These are phyloP conservation scores for Dentipellis sp. DNA, from an alignment of 768 basidiomycete genomes.

Conservation along the genomic window DNA sequence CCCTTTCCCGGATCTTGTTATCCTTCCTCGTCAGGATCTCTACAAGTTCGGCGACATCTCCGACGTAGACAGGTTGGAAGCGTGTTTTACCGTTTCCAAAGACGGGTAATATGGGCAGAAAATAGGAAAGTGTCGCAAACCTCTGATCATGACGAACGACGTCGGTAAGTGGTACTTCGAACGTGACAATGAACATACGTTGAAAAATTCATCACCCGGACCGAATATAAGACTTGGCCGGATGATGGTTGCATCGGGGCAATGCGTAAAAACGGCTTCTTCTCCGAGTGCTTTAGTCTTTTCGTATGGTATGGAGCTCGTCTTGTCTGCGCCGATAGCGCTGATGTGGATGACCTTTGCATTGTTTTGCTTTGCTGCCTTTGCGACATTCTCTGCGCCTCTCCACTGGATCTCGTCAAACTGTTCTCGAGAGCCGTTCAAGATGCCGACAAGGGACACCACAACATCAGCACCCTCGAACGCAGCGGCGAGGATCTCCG, in stretches of 20 bases:
- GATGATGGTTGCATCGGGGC: slow-evolving; percentile 49
- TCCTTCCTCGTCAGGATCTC: slow-evolving; percentile 47
- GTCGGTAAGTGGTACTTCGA: background rate
- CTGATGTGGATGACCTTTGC: slow-evolving; percentile 60
- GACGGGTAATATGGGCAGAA: slow-evolving; percentile 67
- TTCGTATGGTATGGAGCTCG: slow-evolving; percentile 48
- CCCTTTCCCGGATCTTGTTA: slow-evolving; percentile 23
- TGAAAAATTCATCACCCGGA: slow-evolving; percentile 69
- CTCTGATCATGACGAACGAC: slow-evolving; percentile 34
- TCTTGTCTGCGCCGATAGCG: slow-evolving; percentile 62
- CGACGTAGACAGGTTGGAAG: slow-evolving; percentile 71
- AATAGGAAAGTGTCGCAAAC: slow-evolving; percentile 49
- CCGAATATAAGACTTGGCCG: slow-evolving; percentile 71
- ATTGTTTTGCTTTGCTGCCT: slow-evolving; percentile 37
- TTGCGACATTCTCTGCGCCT: slow-evolving; percentile 61
- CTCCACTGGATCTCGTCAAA: slow-evolving; percentile 56
- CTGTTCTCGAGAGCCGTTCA: slow-evolving; percentile 44
- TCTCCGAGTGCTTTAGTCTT: slow-evolving; percentile 61
- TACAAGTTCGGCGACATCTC: slow-evolving; percentile 53
- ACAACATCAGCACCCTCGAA: slow-evolving; percentile 49
- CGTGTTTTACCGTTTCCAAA: slow-evolving; percentile 58
- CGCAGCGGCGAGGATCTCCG: slow-evolving; percentile 34
- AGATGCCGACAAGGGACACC: slow-evolving; percentile 61
- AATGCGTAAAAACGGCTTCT: slow-evolving; percentile 34
- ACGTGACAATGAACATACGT: slow-evolving; percentile 30